Percentiles rank a stretch among this genome's conserved stretches.
These are phyloP conservation scores for Osmanthus fragrans DNA, from an alignment of 257 asterid species.

Conservation along the genomic window DNA sequence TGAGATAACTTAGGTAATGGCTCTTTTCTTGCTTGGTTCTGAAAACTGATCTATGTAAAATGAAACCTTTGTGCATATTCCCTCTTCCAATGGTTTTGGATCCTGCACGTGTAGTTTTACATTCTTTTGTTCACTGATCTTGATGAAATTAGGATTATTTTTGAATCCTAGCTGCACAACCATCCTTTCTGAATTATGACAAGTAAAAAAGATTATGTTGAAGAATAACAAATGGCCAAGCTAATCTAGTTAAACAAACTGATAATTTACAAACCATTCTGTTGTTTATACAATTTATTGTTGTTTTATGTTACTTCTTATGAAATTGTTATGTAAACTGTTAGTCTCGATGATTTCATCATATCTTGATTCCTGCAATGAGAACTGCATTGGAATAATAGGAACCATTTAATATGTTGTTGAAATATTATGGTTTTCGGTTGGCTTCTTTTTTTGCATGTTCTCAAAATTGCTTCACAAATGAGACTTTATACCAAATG, in stretches of 20 bases:
- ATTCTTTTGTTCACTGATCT: background rate
- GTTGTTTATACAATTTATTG: background rate
- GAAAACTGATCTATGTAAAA: background rate
- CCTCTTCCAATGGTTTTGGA: background rate
- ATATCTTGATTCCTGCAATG: background rate
- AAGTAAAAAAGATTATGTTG: background rate
- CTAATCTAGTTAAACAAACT: background rate
- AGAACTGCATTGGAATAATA: background rate
- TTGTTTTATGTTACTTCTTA: background rate
- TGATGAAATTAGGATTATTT: background rate
- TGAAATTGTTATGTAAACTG: background rate
- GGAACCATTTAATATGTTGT: background rate
- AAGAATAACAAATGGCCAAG: background rate
- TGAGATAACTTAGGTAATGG: constrained; percentile 6
- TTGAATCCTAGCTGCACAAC: background rate
- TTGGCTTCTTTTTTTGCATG: background rate
- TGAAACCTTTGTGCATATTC: background rate
- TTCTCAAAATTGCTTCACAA: background rate
- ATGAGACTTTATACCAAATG: background rate
- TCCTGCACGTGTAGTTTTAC: background rate
- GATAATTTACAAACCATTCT: background rate
- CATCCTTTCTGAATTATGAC: background rate
- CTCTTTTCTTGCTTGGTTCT: background rate
- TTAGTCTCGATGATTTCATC: background rate
- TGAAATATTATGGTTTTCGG: background rate